Evolutionary conservation across 768 basidiomycete genomes (phyloP).

Genomic region (Gloeostereum incarnatum): DNA sequence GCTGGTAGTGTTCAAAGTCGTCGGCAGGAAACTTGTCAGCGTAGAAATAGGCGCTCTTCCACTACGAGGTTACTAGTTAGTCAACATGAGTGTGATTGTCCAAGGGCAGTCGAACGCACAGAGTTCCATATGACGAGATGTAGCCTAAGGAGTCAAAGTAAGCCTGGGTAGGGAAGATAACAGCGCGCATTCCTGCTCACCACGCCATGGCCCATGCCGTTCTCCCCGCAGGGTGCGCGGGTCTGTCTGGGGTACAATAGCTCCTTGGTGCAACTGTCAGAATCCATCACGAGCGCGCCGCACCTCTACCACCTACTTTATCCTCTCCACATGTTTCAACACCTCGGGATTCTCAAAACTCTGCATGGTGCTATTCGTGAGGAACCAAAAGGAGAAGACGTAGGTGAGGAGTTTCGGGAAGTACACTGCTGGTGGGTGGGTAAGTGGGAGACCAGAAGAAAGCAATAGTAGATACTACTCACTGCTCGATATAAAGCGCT

Average conservation of each 20-base stretch:
- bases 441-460: too few species aligned
- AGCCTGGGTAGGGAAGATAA: background rate
- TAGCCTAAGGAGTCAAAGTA: constrained; percentile 1
- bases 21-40: constrained; percentile 8
- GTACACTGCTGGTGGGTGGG: too few species aligned
- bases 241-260: constrained; percentile 2
- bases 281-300: background rate
- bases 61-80: constrained; percentile 1
- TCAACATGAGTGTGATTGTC: background rate
- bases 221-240: constrained; percentile 4
- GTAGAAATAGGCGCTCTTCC: constrained; percentile 10
- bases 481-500: too few species aligned
- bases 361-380: too few species aligned
- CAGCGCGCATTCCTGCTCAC: background rate
- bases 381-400: too few species aligned
- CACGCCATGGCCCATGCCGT: constrained; percentile 9
- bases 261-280: background rate
- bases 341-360: constrained; percentile 5
- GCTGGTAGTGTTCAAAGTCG: constrained; percentile 6
- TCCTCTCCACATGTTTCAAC: constrained; percentile 4
- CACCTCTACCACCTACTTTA: constrained; percentile 3
- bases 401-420: too few species aligned
- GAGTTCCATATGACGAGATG: constrained; percentile 9
- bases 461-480: too few species aligned
- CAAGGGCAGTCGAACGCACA: constrained; percentile 1